Percentiles rank a stretch among this genome's conserved stretches.
These are phyloP conservation scores for Rhodamnia rubescens DNA, from an alignment of 345 rosid genomes.

Conservation along the genomic window DNA sequence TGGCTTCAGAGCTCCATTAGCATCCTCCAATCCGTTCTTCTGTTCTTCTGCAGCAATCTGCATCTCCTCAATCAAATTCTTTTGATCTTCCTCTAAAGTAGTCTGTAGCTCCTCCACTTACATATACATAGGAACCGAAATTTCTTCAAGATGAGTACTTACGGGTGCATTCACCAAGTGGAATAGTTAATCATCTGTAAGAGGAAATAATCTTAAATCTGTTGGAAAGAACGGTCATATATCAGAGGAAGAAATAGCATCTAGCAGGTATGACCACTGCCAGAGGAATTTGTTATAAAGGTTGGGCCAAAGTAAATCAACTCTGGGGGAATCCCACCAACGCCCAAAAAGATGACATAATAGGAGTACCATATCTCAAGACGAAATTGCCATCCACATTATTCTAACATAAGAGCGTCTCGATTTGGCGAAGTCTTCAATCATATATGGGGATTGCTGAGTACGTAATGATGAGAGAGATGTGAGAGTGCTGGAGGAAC, in stretches of 20 bases:
- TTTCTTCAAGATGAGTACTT: not conserved
- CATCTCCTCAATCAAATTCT: conserved; percentile 77
- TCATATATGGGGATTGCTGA: not conserved
- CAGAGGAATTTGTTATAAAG: not conserved
- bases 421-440: not conserved
- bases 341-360: not conserved
- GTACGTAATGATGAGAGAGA: not conserved
- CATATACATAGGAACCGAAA: not conserved
- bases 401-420: not conserved
- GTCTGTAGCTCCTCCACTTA: conserved; percentile 96
- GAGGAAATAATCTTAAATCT: not conserved
- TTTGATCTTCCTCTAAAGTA: conserved; percentile 86
- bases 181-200: not conserved
- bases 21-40: conserved; percentile 44
- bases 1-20: conserved; percentile 38
- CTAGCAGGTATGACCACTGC: not conserved
- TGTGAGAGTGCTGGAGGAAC: not conserved
- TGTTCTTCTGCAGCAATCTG: conserved; percentile 67
- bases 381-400: not conserved
- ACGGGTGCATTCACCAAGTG: not conserved
- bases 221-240: not conserved
- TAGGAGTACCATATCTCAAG: not conserved
- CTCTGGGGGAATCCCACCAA: not conserved
- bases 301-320: not conserved
- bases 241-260: not conserved